A percentile compares a stretch with the other conserved stretches of the same genome.
phyloP scores from a whole-genome alignment of 1,284 basidiomycete genomes.

The Austroboletus sp. region DNA sequence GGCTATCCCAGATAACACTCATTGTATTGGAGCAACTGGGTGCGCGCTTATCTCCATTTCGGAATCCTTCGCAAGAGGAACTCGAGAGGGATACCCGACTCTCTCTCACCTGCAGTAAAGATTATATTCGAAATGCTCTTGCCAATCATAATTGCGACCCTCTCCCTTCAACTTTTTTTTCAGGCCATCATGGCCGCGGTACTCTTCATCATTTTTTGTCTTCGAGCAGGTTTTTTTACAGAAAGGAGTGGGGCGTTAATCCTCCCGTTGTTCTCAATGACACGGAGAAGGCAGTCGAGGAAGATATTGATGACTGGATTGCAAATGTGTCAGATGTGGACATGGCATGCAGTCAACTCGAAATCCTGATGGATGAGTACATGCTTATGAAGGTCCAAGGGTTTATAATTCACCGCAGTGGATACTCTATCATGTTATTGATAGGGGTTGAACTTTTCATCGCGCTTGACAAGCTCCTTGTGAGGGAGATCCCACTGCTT shows the following conservation, averaged over 20 bases:
- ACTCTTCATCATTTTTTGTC: conserved; percentile 11
- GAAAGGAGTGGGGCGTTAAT: too few relatives aligned
- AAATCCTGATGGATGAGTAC: background rate
- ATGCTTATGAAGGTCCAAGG: too few relatives aligned
- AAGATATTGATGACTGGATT: background rate
- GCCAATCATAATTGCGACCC: background rate
- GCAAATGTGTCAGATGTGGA: background rate
- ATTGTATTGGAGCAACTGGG: too few relatives aligned
- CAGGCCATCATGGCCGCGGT: background rate
- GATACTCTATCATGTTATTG: background rate
- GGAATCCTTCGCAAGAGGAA: too few relatives aligned
- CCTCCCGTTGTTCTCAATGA: conserved; percentile 14
- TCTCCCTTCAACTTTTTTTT: background rate
- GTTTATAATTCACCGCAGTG: too few relatives aligned
- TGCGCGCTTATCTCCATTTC: too few relatives aligned
- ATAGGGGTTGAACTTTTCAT: background rate
- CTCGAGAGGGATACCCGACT: too few relatives aligned
- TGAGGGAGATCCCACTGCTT: background rate
- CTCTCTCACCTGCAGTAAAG: too few relatives aligned
- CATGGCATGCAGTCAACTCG: background rate
- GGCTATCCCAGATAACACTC: too few relatives aligned
- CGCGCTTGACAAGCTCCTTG: background rate
- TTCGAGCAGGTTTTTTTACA: conserved; percentile 3
- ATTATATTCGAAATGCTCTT: background rate
- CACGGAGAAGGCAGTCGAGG: background rate